phyloP scores from a whole-genome alignment of 169 alveolate genomes.

The Plasmodium chabaudi region DNA sequence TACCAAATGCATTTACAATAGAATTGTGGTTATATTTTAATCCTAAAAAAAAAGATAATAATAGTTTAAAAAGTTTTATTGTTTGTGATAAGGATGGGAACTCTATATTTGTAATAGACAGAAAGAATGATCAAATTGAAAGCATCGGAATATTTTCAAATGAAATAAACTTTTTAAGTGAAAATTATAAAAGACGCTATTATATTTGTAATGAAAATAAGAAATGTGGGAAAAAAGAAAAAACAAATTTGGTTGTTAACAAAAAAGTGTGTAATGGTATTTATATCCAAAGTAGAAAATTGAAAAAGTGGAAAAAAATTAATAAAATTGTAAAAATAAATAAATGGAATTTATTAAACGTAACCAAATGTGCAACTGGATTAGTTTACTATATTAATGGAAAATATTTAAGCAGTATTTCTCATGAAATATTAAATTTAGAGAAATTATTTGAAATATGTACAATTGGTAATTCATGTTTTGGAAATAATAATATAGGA shows the following conservation, averaged over 20 bases:
- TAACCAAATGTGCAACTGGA: constrained; percentile 49
- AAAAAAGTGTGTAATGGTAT: constrained; percentile 1
- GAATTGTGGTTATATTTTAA: constrained; percentile 47
- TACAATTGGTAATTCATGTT: constrained; percentile 70
- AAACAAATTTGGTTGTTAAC: not conserved
- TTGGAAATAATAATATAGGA: constrained; percentile 68
- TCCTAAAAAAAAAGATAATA: constrained; percentile 8
- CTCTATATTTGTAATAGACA: constrained; percentile 34
- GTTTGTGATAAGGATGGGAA: constrained; percentile 59
- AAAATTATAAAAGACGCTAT: constrained; percentile 16
- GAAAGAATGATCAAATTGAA: constrained; percentile 20
- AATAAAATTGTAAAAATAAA: constrained; percentile 32
- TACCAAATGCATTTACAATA: constrained; percentile 45
- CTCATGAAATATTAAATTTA: constrained; percentile 53
- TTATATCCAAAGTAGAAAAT: constrained; percentile 34
- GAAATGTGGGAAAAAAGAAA: not conserved
- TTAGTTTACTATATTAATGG: constrained; percentile 64
- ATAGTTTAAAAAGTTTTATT: constrained; percentile 13
- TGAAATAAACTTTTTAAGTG: constrained; percentile 19
- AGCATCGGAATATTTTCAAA: constrained; percentile 24
- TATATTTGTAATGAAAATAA: not conserved
- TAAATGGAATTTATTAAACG: constrained; percentile 49
- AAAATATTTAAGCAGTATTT: constrained; percentile 31
- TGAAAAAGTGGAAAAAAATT: constrained; percentile 26
- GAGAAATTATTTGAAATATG: constrained; percentile 21